Evolutionary conservation across 2,329 filamentous ascomycete species (phyloP).

Genomic region (Cladosporium sp.): DNA sequence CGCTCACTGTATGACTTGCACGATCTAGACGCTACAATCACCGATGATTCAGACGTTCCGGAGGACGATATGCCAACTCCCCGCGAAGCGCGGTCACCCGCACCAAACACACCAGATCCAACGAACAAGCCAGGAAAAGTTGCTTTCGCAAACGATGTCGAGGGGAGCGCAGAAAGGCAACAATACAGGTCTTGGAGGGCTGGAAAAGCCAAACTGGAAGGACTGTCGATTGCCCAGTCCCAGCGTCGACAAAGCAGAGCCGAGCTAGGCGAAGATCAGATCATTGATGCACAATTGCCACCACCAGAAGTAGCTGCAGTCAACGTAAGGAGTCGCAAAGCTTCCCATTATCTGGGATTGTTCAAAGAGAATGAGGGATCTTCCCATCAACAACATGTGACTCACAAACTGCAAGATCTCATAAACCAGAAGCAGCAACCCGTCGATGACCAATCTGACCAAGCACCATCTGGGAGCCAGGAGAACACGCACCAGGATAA

Average conservation of each 20-base stretch:
- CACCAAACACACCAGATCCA: conserved; percentile 12
- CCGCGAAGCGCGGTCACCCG: conserved; percentile 3
- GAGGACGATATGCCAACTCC: conserved; percentile 3
- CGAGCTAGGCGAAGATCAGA: conserved; percentile 55
- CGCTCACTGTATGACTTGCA: conserved; percentile 35
- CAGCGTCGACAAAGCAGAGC: conserved; percentile 34
- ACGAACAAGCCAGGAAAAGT: conserved; percentile 4
- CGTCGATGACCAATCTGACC: background rate
- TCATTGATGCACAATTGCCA: conserved; percentile 63
- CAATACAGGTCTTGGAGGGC: conserved; percentile 52
- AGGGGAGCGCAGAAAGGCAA: conserved; percentile 43
- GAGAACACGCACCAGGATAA: background rate
- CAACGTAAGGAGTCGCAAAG: conserved; percentile 63
- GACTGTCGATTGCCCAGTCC: conserved; percentile 40
- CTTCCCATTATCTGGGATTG: conserved; percentile 64
- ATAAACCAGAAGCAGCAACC: conserved; percentile 10
- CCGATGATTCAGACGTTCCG: background rate
- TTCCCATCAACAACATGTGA: conserved; percentile 4
- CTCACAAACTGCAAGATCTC: conserved; percentile 11
- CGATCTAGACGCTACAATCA: conserved; percentile 23
- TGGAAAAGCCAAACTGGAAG: conserved; percentile 46
- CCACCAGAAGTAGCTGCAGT: conserved; percentile 54
- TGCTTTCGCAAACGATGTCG: conserved; percentile 21
- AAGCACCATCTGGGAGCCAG: background rate
- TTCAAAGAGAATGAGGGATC: conserved; percentile 52